Conservation (phyloP, 345 rosid genomes). For the Lepidium sativum region DNA sequence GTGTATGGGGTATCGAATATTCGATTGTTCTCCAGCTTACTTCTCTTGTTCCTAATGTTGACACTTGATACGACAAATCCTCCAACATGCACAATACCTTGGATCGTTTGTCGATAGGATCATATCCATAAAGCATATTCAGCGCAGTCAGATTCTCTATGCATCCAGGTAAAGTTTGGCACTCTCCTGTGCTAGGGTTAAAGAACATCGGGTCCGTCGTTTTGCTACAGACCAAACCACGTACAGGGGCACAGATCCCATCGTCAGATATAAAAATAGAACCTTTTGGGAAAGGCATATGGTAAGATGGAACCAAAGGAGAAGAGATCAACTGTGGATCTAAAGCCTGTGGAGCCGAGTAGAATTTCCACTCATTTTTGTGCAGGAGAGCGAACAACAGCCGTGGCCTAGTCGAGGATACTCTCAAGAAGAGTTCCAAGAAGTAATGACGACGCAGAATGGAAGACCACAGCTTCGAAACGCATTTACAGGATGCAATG, state of each 20-base stretch:
- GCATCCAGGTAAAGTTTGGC: background rate
- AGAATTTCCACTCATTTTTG: background rate
- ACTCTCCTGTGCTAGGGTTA: background rate
- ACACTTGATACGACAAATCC: background rate
- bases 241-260: background rate
- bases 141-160: background rate
- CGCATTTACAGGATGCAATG: background rate
- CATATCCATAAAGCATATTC: background rate
- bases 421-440: background rate
- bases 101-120: background rate
- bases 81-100: background rate
- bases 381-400: background rate
- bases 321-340: background rate
- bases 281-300: background rate
- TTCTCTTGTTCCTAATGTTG: background rate
- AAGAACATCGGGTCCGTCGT: background rate
- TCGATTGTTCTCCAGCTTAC: background rate
- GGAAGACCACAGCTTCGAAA: background rate
- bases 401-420: background rate
- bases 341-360: background rate
- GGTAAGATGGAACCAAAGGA: background rate
- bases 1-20: background rate
- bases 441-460: background rate
- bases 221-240: background rate
- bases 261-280: background rate